phyloP scores from a whole-genome alignment of 305 asterid species.

The Solanum hybrid region DNA sequence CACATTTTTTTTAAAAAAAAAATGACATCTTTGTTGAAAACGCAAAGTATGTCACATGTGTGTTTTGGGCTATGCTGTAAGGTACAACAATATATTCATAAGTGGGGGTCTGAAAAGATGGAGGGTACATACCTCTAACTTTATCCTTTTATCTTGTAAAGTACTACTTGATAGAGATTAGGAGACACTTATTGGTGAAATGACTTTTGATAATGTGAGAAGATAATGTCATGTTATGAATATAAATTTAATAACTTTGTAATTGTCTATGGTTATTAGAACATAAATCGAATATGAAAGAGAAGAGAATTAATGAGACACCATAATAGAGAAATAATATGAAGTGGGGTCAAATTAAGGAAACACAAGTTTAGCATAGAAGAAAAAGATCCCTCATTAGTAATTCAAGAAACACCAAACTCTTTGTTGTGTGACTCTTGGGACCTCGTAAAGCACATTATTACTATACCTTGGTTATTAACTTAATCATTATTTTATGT shows the following conservation, averaged over 20 bases:
- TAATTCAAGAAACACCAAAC: not conserved
- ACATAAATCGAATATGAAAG: not conserved
- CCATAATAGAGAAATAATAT: not conserved
- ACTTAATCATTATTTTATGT: not conserved
- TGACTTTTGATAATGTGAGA: too few species aligned
- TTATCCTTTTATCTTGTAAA: too few species aligned
- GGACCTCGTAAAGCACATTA: not conserved
- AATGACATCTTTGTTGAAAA: too few species aligned
- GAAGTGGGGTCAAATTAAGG: not conserved
- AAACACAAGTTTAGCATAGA: not conserved
- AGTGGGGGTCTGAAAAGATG: not conserved
- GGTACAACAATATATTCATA: not conserved
- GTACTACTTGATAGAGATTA: too few species aligned
- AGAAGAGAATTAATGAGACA: not conserved
- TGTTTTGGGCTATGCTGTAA: not conserved
- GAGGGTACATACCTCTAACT: not conserved
- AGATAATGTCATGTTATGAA: not conserved
- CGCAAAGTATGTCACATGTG: not conserved
- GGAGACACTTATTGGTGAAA: not conserved
- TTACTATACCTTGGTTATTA: not conserved
- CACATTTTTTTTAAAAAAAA: too few species aligned
- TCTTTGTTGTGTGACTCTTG: not conserved
- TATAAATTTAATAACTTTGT: not conserved
- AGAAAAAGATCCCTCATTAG: not conserved
- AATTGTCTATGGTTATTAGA: not conserved